Percentiles rank a stretch among this genome's conserved stretches.
Conservation (phyloP, 169 alveolate species). For the Eimeria sp. region DNA sequence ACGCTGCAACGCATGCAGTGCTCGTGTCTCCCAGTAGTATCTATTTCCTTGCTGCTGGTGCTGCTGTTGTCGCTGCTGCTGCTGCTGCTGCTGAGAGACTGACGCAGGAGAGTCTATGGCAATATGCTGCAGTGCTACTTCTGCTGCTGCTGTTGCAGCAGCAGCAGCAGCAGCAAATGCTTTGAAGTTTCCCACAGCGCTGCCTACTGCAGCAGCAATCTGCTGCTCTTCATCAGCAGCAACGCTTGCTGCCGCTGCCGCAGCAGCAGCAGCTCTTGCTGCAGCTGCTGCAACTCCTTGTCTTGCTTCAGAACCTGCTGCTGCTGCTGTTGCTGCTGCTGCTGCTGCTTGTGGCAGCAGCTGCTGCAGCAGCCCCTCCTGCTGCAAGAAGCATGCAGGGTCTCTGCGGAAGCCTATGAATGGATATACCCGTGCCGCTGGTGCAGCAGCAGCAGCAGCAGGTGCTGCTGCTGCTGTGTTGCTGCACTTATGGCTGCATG, state of each 20-base stretch:
- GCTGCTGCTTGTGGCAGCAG: too few relatives aligned
- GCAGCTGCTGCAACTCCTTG: background rate
- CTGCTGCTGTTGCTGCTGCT: too few relatives aligned
- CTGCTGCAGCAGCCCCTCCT: background rate
- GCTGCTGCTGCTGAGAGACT: background rate
- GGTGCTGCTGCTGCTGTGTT: background rate
- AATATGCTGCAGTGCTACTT: background rate
- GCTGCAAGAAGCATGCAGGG: background rate
- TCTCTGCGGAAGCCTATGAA: too few relatives aligned
- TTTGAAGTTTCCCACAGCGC: too few relatives aligned
- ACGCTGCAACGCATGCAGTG: background rate
- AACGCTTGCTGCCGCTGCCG: background rate
- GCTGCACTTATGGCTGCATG: too few relatives aligned
- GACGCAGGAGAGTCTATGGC: background rate
- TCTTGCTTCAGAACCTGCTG: too few relatives aligned
- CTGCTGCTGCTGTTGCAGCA: conserved; percentile 25
- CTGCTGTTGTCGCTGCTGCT: conserved; percentile 1
- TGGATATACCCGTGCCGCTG: background rate
- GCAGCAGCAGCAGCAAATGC: background rate
- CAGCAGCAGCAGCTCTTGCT: background rate
- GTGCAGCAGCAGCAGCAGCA: background rate
- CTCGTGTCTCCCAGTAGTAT: background rate
- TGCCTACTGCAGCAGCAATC: too few relatives aligned
- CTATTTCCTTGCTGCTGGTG: background rate
- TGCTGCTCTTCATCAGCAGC: background rate